Conservation (phyloP, 306 rosid species). For the barrel medic (Medicago truncatula) region DNA sequence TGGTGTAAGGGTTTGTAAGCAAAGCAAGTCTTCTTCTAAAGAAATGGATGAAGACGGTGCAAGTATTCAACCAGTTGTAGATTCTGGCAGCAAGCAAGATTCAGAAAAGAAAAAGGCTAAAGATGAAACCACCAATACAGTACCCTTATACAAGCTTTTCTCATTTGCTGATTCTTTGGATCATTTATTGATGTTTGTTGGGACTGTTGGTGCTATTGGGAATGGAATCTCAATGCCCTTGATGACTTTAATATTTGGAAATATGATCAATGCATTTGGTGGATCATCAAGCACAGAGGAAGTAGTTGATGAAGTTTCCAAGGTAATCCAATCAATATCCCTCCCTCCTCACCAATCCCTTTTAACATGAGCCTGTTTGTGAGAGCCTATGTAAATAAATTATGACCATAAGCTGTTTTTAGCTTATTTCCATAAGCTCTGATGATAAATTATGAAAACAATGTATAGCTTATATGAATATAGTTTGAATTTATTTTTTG, state of each 20-base stretch:
- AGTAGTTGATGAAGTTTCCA: constrained; percentile 68
- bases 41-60: constrained; percentile 43
- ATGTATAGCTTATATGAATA: background rate
- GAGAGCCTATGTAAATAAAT: background rate
- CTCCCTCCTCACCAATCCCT: background rate
- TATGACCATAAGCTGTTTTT: background rate
- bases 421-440: background rate
- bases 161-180: constrained; percentile 79
- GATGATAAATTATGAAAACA: too few species aligned
- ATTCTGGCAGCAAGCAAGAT: constrained; percentile 43
- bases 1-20: background rate
- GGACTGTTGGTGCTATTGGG: constrained; percentile 67
- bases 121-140: constrained; percentile 49
- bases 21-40: constrained; percentile 1
- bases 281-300: constrained; percentile 31
- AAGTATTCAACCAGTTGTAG: constrained; percentile 9
- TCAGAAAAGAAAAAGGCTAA: constrained; percentile 49
- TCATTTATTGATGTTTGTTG: constrained; percentile 64
- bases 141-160: constrained; percentile 83
- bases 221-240: constrained; percentile 69
- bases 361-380: background rate
- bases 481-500: background rate
- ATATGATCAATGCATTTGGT: constrained; percentile 74
- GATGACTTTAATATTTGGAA: constrained; percentile 71
- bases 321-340: constrained; percentile 45